Conservation (phyloP, 2,329 filamentous ascomycete genomes). For the Penicillium sp. region DNA sequence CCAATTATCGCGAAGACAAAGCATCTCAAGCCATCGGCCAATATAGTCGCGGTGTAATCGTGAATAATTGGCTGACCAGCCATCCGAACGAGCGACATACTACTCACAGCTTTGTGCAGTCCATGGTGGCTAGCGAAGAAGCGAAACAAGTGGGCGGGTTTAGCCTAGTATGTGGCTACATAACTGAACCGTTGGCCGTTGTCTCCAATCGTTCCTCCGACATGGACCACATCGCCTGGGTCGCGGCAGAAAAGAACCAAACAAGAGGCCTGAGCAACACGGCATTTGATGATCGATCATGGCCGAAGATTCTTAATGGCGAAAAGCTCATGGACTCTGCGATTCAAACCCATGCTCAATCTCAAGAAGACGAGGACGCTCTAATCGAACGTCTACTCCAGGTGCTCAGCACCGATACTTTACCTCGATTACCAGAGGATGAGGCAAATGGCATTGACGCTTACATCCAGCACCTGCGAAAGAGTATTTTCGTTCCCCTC, state of each 20-base stretch:
- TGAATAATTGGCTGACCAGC: conserved; percentile 59
- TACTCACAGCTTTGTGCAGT: conserved; percentile 54
- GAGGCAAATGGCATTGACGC: conserved; percentile 51
- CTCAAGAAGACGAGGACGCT: conserved; percentile 47
- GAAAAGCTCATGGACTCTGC: conserved; percentile 55
- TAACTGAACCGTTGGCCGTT: conserved; percentile 57
- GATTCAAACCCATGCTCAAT: conserved; percentile 47
- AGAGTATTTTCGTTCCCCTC: conserved; percentile 62
- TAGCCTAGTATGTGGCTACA: conserved; percentile 60
- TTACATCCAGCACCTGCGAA: conserved; percentile 57
- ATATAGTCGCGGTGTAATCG: conserved; percentile 59
- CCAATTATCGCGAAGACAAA: conserved; percentile 62
- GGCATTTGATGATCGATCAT: conserved; percentile 58
- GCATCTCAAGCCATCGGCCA: conserved; percentile 48
- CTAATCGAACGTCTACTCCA: conserved; percentile 55
- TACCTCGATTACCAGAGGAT: conserved; percentile 43
- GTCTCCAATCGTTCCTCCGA: conserved; percentile 63
- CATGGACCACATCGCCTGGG: conserved; percentile 52
- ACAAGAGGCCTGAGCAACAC: conserved; percentile 64
- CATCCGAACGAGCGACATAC: conserved; percentile 40
- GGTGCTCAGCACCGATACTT: conserved; percentile 55
- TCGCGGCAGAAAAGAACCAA: conserved; percentile 51
- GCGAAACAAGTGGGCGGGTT: conserved; percentile 63
- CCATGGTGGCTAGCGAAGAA: conserved; percentile 56
- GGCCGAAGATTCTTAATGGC: conserved; percentile 63